Base-by-base conservation (phyloP, 768 basidiomycete species). In the Termitomyces sp. region DNA sequence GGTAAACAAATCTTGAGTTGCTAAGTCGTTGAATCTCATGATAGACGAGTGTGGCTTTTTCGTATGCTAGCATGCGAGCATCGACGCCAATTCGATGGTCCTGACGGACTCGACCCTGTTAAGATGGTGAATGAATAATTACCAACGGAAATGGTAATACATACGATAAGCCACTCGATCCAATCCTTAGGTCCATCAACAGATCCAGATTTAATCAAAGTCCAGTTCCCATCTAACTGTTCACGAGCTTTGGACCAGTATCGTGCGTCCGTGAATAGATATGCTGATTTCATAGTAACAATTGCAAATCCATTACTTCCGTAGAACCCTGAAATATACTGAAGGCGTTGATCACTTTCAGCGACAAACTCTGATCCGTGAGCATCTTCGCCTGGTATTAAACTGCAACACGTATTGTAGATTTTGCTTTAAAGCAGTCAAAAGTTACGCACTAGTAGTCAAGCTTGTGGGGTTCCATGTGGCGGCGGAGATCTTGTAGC, bases 291-390 rank as follows among this genome's bases (percentile, higher is more conserved):
- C 64, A 74, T 74, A 3, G 88, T 84, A 28, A 93, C 69, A 44
- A 93, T 78, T 11, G 87, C 90, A 56, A 83, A 74, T 15, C 90
- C 91, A 22, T 84, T 82, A 34, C 83, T 81, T 34, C 66, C 68
- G 26, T 65, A 62, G 35, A 74, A 75, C 87, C 85, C 87, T 43
- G 85, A 85, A 49, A 93, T 82, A 73, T 81, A 93, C 65, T 90
- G 81, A 53, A 87, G 74, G 46, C 91, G 81, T 66, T 87, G 87
- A 68, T 93, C 91, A 55, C 83, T 81, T 7, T 77, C 67, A 17
- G 88, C 81, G 24, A 91, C 86, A 57, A 90, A 92, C 68, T 93
- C 91, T 0, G 90, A 90, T 50, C 82, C 81, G 65, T 93, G 91
- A 5, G 89, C 85, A 64, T 93, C 91, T 68, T 90, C 88, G 35